Base-by-base conservation (phyloP, 1,284 basidiomycete species). In the Lignosus rhinocerotis region DNA sequence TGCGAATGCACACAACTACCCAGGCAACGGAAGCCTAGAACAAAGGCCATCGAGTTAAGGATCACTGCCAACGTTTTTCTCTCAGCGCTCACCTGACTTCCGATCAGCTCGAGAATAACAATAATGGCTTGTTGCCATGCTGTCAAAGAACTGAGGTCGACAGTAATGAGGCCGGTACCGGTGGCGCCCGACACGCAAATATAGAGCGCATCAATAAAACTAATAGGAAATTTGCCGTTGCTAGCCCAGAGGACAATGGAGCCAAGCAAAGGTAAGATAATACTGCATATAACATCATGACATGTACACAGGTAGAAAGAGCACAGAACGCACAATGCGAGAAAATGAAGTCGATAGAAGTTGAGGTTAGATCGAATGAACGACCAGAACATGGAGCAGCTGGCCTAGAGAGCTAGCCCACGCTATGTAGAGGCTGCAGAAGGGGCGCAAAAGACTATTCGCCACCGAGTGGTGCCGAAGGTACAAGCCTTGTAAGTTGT, bases 161-260 rank as follows among this genome's bases (percentile, higher is more conserved):
- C 73, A 2, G 90, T 88, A 41, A 80, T 77, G 43, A 94, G 78
- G 7, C 91, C 92, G 53, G 88, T 91, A 44, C 92, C 87, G 0
- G 87, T 88, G 73, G 89, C 84, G n/a, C 87, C 85, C 70, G 87
- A 90, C 65, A 91, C 78, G 61, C 85, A 90, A 62, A 83, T 77
- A 73, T 85, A 93, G 46, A 93, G 77, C 7, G 84, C 75, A 67
- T 94, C 92, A 65, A 90, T 80, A 70, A 88, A 92, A 6, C 75
- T 63, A 51, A 90, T 78, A 33, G 78, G 79, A 67, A 80, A 83
- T 53, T 74, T 69, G 34, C 86, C 87, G 77, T 88, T 90, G 69
- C 81, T 83, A 10, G 82, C 85, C 67, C 83, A 92, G 62, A 92
- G 81, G 57, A 93, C 82, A 43, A 68, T 79, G 19, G 90, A 87